Evolutionary conservation across 805 yeast species (phyloP).

Genomic region (Yarrowia sp.): DNA sequence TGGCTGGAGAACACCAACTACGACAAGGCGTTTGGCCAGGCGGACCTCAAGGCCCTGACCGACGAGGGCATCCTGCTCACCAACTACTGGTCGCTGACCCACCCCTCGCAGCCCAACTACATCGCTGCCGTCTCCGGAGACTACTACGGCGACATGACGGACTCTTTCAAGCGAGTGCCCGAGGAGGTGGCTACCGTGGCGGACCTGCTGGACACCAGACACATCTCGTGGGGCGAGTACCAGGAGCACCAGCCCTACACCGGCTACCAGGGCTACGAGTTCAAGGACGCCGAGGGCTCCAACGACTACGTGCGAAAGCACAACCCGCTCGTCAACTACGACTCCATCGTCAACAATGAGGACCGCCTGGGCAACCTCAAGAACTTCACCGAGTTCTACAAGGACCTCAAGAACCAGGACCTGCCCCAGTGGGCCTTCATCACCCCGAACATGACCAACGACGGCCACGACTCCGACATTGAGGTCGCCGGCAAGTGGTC

Average conservation of each 20-base stretch:
- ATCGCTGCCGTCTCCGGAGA: conserved; percentile 52
- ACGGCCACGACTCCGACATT: conserved; percentile 52
- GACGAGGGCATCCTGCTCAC: conserved; percentile 47
- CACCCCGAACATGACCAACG: conserved; percentile 55
- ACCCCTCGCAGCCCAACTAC: conserved; percentile 57
- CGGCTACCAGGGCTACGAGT: conserved; percentile 51
- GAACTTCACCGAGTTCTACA: conserved; percentile 47
- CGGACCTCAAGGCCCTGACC: conserved; percentile 46
- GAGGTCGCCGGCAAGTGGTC: conserved; percentile 50
- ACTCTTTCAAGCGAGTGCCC: conserved; percentile 48
- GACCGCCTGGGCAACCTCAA: conserved; percentile 47
- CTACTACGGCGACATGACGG: conserved; percentile 49
- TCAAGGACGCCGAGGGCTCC: conserved; percentile 45
- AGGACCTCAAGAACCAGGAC: conserved; percentile 43
- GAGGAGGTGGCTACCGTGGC: conserved; percentile 48
- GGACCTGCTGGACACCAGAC: conserved; percentile 48
- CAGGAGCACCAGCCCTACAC: conserved; percentile 54
- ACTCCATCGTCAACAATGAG: conserved; percentile 41
- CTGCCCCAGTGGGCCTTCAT: conserved; percentile 55
- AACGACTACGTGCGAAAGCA: conserved; percentile 54
- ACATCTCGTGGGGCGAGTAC: conserved; percentile 54
- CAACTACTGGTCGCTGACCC: conserved; percentile 54
- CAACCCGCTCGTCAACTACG: conserved; percentile 49
- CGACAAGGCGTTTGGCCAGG: conserved; percentile 49
- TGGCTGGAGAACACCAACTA: conserved; percentile 54